Base-by-base conservation (phyloP, 1,139 yeast species). In the Yamadazyma songkhlaensis region DNA sequence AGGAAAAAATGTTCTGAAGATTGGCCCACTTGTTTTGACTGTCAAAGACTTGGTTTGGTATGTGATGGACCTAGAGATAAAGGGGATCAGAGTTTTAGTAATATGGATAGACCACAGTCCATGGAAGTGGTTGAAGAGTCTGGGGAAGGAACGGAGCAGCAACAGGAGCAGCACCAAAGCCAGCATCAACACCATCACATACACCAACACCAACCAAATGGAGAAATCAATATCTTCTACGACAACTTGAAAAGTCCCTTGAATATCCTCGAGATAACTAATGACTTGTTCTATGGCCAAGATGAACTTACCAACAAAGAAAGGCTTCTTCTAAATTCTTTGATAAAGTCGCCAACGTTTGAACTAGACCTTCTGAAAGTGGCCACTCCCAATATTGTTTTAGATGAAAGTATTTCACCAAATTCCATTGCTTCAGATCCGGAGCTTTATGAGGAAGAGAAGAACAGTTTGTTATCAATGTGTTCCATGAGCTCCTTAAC, bases 1-100 rank as follows among this genome's bases (percentile, higher is more conserved):
- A 80, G 79, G 62, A 80, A 79, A 54, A 72, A 83, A 44, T 81
- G 87, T 49, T 79, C 80, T 46, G 86, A 81, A 49, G 54, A 54
- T 0, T 65, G 67, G 43, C 87, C 87, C 5, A 49, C 48, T 4
- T 81, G 87, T 49, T 53, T 59, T 1, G 79, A 77, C 33, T 79
- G 84, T 52, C 41, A 49, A 3, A 57, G 82, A 36, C 52, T 77
- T 13, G 60, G 65, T 2, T 53, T 76, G 15, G 62, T 55, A 11
- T 79, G 84, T 50, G 22, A 36, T 9, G 47, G 47, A 1, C 42
- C 45, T 14, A 27, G 29, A 9, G 10, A 27, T 8, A 4, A 8
- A 6, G 14, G 6, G 8, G 28, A 7, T 12, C 9, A 8, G 8
- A 12, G 10, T 25, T 25, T 11, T 28, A 15, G 6, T 8, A 15